Base-by-base conservation (phyloP, 495 filamentous ascomycete genomes). In the Penicillium turbatum region DNA sequence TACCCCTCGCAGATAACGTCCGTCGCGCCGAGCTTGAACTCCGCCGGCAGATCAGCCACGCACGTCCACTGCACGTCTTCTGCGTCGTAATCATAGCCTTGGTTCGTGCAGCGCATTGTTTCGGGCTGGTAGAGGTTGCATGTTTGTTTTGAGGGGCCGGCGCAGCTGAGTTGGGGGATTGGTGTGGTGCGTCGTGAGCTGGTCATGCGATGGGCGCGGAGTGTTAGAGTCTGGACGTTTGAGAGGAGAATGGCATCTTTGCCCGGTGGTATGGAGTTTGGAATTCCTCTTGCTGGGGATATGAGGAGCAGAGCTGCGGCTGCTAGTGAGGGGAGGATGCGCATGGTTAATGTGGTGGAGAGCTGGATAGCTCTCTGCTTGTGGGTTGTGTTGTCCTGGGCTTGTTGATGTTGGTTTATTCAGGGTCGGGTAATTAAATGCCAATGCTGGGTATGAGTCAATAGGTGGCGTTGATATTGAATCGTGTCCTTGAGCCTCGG, bases 1-100 rank as follows among this genome's bases (percentile, higher is more conserved):
- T 96, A 97, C 8, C 93, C 93, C 63, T 98, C 93, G 67, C 93
- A 98, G 3, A 89, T 75, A 10, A 98, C 93, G 50, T 98, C 92
- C 2, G 93, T 97, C 24, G 79, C 74, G 32, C 91, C 93, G 11
- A 97, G 81, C 65, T 93, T 93, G 66, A 98, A 87, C 60, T 95
- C 88, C 0, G 79, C 64, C 0, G 93, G 93, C 0, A 97, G 72
- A 3, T 79, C 72, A 0, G 93, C 89, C 1, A 82, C 83, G 70
- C 93, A 98, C 0, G 88, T 85, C 93, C 93, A 98, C 67, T 92
- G 82, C 32, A 96, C 74, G 70, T 92, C 83, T 64, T 88, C 80
- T 21, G 74, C 64, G 34, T 76, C 77, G 68, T 92, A 90, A 27
- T 79, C 81, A 6, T 78, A 69, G 47, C 93, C 93, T 39, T 81